A percentile compares a stretch with the other conserved stretches of the same genome.
Conservation (phyloP, 129 eudicot species). For the Oenanthe sinensis region DNA sequence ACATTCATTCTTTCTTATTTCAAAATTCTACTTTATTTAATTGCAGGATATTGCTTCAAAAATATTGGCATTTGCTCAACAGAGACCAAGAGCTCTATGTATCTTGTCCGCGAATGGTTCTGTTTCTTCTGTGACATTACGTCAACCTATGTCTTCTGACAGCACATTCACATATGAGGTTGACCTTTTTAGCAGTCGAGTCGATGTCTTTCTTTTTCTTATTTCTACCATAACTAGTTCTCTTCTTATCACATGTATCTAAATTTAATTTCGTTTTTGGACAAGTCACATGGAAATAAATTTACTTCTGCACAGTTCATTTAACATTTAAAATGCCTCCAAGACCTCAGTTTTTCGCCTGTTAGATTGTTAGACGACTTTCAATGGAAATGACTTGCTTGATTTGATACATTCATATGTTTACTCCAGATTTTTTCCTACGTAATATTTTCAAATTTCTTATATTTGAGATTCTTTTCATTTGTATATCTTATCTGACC, state of each 20-base stretch:
- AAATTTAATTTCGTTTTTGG: background rate
- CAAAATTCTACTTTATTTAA: background rate
- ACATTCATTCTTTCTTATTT: background rate
- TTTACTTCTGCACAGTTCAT: background rate
- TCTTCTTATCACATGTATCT: background rate
- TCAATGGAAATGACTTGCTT: background rate
- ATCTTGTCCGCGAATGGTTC: constrained; percentile 66
- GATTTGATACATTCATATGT: background rate
- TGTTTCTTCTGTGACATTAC: constrained; percentile 52
- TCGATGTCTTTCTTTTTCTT: background rate
- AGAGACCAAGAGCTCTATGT: constrained; percentile 77
- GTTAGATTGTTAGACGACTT: background rate
- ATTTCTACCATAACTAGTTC: background rate
- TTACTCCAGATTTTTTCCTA: background rate
- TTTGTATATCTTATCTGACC: background rate
- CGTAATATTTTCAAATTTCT: too few relatives aligned
- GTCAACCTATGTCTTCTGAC: constrained; percentile 49
- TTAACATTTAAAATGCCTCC: background rate
- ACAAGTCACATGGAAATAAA: background rate
- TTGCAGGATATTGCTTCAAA: constrained; percentile 67
- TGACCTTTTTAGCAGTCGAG: constrained; percentile 2
- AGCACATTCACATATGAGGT: constrained; percentile 73
- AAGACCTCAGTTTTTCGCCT: background rate
- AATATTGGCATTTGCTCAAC: constrained; percentile 61
- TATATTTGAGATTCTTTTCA: background rate